Evolutionary conservation across 2,329 filamentous ascomycete species (phyloP), one percentile per base, ranked within the genome.

Genomic region (Ophiostoma ulmi): DNA sequence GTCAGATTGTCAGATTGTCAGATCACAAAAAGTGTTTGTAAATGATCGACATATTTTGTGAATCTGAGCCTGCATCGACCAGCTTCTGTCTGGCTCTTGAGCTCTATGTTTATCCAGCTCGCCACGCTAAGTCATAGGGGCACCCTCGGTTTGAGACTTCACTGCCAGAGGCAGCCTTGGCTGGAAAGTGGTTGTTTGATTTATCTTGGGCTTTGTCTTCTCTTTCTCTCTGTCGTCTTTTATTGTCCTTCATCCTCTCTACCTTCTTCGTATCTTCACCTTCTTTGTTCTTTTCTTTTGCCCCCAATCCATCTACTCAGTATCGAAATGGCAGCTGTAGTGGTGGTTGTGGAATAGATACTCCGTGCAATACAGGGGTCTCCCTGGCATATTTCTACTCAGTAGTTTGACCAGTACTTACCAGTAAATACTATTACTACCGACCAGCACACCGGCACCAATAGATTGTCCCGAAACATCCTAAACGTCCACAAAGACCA

Each of bases 391-490:
- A 36, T 5, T 31, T 13, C 14, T 31, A 4, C 31, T 31, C 31
- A 64, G 14, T 36, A 36, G 17, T 36, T 20, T 48, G 44, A n/a
- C 44, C 14, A 44, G 17, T 20, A 6, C 31, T 31, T 31, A 31
- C 31, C 31, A 31, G 31, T 31, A 31, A 31, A 1, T 31, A 31
- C 31, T 31, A 31, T 31, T 31, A 31, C 31, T 31, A 20, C 17
- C 44, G n/a, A 17, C 44, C 44, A n/a, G 35, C 17, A 31, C 58
- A 20, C 63, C 36, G 22, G 35, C 63, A 65, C 63, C 63, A 65
- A 36, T 38, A 10, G 35, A 14, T 64, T 64, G 17, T 20, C 63
- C 31, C 61, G 61, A 64, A 64, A 64, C 61, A 64, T 48, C 17
- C 58, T 7, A 63, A 61, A 35, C 58, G 14, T 39, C 36, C n/a